Percentiles rank a stretch among this genome's conserved stretches.
These are phyloP conservation scores for Saccharum officinarum DNA, from an alignment of 176 grass and related monocot genomes.

Conservation along the genomic window DNA sequence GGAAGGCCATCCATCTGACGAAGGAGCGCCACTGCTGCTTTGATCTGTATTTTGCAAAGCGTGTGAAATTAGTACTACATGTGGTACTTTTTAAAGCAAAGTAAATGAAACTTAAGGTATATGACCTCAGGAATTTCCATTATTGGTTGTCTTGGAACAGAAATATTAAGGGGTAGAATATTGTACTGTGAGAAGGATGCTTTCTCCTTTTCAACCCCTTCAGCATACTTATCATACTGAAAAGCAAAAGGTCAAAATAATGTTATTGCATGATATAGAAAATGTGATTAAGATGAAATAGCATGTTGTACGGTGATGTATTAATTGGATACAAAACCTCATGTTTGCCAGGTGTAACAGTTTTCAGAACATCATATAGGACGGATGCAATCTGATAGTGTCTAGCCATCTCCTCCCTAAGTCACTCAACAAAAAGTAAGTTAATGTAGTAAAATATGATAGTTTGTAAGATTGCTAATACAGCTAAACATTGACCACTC, in stretches of 20 bases:
- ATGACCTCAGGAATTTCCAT: constrained; percentile 91
- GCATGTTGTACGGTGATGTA: neutral
- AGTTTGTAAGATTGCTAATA: neutral
- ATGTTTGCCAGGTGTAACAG: constrained; percentile 46
- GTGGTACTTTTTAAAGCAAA: neutral
- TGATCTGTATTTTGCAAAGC: constrained; percentile 56
- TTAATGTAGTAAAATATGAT: constrained; percentile 30
- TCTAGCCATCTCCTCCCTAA: constrained; percentile 79
- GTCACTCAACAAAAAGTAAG: constrained; percentile 20
- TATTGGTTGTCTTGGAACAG: constrained; percentile 52
- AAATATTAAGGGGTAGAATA: constrained; percentile 92
- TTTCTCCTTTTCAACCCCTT: constrained; percentile 69
- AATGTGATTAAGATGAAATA: neutral
- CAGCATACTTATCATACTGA: constrained; percentile 56
- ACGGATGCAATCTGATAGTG: constrained; percentile 77
- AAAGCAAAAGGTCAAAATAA: constrained; percentile 11
- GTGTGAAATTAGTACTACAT: constrained; percentile 9
- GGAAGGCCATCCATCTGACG: constrained; percentile 36
- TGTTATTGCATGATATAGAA: constrained; percentile 12
- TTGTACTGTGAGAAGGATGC: constrained; percentile 77
- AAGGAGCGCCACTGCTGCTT: constrained; percentile 70
- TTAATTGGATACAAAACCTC: constrained; percentile 44
- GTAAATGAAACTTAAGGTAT: constrained; percentile 17
- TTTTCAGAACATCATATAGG: constrained; percentile 83
- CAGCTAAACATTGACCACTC: constrained; percentile 3